Base-by-base conservation (phyloP, 805 yeast genomes). In the Metschnikowia kofuensis region DNA sequence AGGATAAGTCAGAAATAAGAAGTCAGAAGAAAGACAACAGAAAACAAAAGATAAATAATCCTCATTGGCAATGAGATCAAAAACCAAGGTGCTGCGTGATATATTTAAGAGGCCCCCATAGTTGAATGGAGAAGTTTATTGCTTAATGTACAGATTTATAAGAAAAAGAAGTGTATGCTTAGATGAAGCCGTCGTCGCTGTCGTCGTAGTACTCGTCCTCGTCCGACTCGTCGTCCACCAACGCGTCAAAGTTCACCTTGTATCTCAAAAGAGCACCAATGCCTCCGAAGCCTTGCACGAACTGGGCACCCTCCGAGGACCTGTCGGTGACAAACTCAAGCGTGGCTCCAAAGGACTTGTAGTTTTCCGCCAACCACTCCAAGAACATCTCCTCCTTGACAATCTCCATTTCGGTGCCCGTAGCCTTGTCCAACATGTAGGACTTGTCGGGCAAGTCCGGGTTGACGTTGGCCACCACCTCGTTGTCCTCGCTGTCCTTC, bases 291-390 rank as follows among this genome's bases (percentile, higher is more conserved):
- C 99, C 99, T 61, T 84, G 85, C 51, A 87, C 95, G 71, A 94
- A 94, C 76, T 94, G 99, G 40, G 98, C 96, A 78, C 99, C 99
- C 74, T 94, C 99, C 39, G 96, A 85, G 21, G 96, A 87, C 74
- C 89, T 84, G 75, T 94, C 98, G 44, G 97, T 88, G 59, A 94
- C 96, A 61, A 94, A 94, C 76, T 94, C 99, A 62, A 94, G 79
- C 52, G 86, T 82, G 45, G 99, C 96, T 80, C 99, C 99, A 63
- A 81, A 94, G 63, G 80, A 87, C 67, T 84, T 87, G 75, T 94
- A 94, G 73, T 90, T 89, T 75, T 92, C 99, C 43, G 99, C 98
- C 55, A 94, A 78, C 99, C 99, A 94, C 74, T 94, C 99, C 57
- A 94, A 79, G 61, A 94, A 79, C 37, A 89, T 82, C 72, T 83